These are phyloP conservation scores for Colletotrichum neosansevieriae DNA, from an alignment of 2,329 filamentous ascomycete species.

Conservation along the genomic window DNA sequence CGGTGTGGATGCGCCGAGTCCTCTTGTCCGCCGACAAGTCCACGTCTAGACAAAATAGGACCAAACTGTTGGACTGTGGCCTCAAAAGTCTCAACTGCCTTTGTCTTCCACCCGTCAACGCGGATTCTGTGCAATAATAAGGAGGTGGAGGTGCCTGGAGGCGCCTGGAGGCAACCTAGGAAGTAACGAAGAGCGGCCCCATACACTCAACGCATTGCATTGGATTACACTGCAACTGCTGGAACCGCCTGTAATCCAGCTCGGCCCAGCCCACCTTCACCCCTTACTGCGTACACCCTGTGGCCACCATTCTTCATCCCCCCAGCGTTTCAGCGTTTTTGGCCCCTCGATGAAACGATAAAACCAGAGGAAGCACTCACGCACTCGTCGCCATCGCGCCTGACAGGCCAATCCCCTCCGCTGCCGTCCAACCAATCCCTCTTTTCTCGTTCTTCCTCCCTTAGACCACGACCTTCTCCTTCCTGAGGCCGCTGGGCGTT, in stretches of 20 bases:
- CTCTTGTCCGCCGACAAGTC: neutral
- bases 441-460: conserved; percentile 26
- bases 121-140: conserved; percentile 6
- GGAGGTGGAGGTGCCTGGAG: too few relatives aligned
- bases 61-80: neutral
- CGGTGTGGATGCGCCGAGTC: neutral
- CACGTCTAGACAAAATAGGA: neutral
- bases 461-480: neutral
- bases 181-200: neutral
- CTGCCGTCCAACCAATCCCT: conserved; percentile 27
- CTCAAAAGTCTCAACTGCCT: conserved; percentile 11
- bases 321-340: conserved; percentile 39
- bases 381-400: conserved; percentile 14
- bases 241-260: conserved; percentile 20
- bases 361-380: conserved; percentile 28
- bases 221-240: conserved; percentile 7
- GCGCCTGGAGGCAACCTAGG: neutral
- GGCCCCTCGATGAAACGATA: conserved; percentile 41
- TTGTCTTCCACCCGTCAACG: conserved; percentile 2
- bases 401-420: conserved; percentile 39
- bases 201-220: neutral
- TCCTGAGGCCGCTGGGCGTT: neutral
- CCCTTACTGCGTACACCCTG: conserved; percentile 10
- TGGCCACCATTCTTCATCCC: conserved; percentile 17
- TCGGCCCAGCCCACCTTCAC: conserved; percentile 14